A percentile compares a stretch with the other conserved stretches of the same genome.
phyloP scores from a whole-genome alignment of 768 basidiomycete species.

The Amanita inopinata region DNA sequence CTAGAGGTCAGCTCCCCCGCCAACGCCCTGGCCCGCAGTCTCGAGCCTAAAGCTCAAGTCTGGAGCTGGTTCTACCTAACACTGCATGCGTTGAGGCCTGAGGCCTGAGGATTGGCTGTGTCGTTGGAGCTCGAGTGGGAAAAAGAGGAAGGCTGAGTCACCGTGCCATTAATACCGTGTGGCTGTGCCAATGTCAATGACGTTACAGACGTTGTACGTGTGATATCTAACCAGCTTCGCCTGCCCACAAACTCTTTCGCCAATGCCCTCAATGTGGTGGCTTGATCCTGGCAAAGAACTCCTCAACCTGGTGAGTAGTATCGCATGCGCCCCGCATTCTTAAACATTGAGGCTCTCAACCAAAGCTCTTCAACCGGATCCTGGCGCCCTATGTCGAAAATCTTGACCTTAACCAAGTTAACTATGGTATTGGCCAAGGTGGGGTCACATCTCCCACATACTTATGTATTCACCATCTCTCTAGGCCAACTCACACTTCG shows the following conservation, averaged over 20 bases:
- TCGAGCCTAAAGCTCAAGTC: no score
- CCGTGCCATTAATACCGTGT: no score
- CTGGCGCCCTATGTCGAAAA: constrained; percentile 95
- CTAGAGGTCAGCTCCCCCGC: no score
- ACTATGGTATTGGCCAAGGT: constrained; percentile 88
- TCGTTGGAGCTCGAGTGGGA: no score
- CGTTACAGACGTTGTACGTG: not conserved
- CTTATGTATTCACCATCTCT: not conserved
- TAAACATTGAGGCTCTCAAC: not conserved
- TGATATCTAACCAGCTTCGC: not conserved
- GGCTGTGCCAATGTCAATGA: constrained; percentile 8
- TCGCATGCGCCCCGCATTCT: constrained; percentile 1
- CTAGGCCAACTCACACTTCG: constrained; percentile 69
- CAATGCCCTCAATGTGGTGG: constrained; percentile 59
- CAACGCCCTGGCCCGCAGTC: no score
- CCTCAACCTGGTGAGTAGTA: constrained; percentile 56
- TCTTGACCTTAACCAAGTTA: constrained; percentile 88
- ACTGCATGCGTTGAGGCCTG: no score
- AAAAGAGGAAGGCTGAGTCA: no score
- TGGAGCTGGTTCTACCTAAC: no score
- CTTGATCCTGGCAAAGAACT: constrained; percentile 81
- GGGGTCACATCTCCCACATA: constrained; percentile 9
- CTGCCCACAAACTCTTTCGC: not conserved
- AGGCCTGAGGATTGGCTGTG: no score
- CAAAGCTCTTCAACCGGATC: constrained; percentile 82